Evolutionary conservation across 495 filamentous ascomycete species (phyloP), one percentile per base, ranked within the genome.

Genomic region (Penicilliopsis zonata): DNA sequence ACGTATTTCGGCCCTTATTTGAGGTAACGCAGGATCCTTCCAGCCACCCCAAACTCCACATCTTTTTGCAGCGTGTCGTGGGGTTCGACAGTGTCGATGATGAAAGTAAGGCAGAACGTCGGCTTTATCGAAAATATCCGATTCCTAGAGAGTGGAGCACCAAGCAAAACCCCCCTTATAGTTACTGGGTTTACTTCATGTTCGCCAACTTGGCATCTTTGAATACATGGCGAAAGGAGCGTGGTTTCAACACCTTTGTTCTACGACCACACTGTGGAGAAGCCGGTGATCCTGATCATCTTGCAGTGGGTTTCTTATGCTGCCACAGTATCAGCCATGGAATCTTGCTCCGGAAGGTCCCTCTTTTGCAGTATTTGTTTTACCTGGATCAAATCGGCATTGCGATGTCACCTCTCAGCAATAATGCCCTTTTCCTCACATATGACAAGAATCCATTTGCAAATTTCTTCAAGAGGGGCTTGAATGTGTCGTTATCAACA

Each of bases 251-350:
- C 49, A 96, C 88, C 0, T 95, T 98, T 51, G 62, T 93, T 18
- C 67, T 98, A 16, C 76, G 90, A 14, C 90, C 90, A 12, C 90
- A 98, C 54, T 95, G 88, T 49, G 90, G 92, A 36, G 90, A 98
- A 55, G 90, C 90, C 6, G 90, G 90, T 18, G 90, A 98, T 56
- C 86, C 84, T 12, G 90, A 98, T 52, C 90, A 98, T 68, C 61
- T 98, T 12, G 87, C 86, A 4, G 83, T 87, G 6, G 92, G 86
- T 3, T 77, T 86, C 38, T 69, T 98, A 14, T 93, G 86, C 62
- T 94, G 85, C 48, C 88, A 98, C 52, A 95, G 88, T 49, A 98
- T 98, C 55, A 94, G 82, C 49, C 90, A 98, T 52, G 90, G 90
- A 2, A 75, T 98, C 23, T 63, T 94, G 34, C 65, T 98, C 20